Percentiles rank a stretch among this genome's conserved stretches.
These are phyloP conservation scores for Closterium sp. DNA, from an alignment of 139 green algal genomes.

Conservation along the genomic window DNA sequence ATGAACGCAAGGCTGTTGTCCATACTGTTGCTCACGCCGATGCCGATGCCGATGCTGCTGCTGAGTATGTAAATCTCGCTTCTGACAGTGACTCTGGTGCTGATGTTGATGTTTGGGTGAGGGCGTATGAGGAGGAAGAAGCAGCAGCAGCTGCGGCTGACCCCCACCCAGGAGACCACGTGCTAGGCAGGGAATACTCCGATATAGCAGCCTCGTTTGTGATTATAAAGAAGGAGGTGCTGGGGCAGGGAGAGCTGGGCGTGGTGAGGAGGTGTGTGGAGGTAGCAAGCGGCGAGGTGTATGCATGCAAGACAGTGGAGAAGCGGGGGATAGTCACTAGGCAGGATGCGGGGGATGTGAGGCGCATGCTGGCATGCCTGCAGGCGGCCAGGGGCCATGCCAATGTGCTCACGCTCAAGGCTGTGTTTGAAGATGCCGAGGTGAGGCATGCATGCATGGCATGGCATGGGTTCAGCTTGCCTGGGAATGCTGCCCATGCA, in stretches of 20 bases:
- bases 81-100: background rate
- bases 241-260: background rate
- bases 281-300: background rate
- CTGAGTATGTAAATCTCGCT: background rate
- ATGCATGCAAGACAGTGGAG: background rate
- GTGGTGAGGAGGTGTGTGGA: background rate
- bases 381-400: background rate
- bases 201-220: background rate
- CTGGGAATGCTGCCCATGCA: too few species aligned
- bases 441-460: background rate
- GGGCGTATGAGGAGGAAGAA: background rate
- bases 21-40: background rate
- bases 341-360: background rate
- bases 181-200: background rate
- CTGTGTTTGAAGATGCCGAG: background rate
- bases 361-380: background rate
- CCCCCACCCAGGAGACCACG: background rate
- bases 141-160: background rate
- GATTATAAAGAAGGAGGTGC: background rate
- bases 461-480: too few species aligned
- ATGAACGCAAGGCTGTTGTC: too few species aligned
- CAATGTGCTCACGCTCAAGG: background rate
- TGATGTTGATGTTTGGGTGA: background rate
- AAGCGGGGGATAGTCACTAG: background rate
- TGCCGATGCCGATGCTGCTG: background rate